Evolutionary conservation across 164 flowering plant genomes (phyloP), one percentile per base, ranked within the genome.

Genomic region (Saururus chinensis): DNA sequence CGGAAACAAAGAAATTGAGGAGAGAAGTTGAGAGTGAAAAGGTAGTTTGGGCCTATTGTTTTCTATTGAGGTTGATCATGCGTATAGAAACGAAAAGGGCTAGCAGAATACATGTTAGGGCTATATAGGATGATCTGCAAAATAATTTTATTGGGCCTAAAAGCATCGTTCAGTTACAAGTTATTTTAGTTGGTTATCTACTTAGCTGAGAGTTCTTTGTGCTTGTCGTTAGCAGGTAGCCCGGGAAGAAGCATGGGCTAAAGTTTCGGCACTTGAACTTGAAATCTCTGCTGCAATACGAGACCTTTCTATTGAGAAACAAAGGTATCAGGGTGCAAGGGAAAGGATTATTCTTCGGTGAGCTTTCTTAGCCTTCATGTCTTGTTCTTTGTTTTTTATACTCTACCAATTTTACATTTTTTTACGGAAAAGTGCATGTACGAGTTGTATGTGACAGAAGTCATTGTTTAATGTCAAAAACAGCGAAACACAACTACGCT

Each of bases 231-330:
- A 91, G 99, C 99, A 95, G 99, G 86, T 89, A 59, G 97, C 95
- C 69, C 88, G 97, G 67, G 99, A 95, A 74, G 99, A 91, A 77
- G 99, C 99, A 59, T 91, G 99, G 96, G 91, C 93, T 30, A 91
- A 87, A 76, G 95, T 91, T 56, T 95, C 97, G 61, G 70, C 76
- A 12, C 89, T 95, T 63, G 97, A 89, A 68, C 90, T 95, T 64
- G 93, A 95, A 73, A 91, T 95, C 40, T 84, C 75, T 77, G 83
- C 87, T 68, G 92, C 95, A 53, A 66, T 86, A 80, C 75, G 96
- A n/a, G 95, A 95, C 64, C 93, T 95, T 66, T 87, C 88, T 30
- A 81, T 76, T 73, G 97, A 95, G 75, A 95, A 84, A 57, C 84
- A 87, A 57, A 82, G 88, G 70, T 73, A 85, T 60, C 85, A 78